Percentiles rank a stretch among this genome's conserved stretches.
These are phyloP conservation scores for Floccularia luteovirens DNA, from an alignment of 768 basidiomycete genomes.

Conservation along the genomic window DNA sequence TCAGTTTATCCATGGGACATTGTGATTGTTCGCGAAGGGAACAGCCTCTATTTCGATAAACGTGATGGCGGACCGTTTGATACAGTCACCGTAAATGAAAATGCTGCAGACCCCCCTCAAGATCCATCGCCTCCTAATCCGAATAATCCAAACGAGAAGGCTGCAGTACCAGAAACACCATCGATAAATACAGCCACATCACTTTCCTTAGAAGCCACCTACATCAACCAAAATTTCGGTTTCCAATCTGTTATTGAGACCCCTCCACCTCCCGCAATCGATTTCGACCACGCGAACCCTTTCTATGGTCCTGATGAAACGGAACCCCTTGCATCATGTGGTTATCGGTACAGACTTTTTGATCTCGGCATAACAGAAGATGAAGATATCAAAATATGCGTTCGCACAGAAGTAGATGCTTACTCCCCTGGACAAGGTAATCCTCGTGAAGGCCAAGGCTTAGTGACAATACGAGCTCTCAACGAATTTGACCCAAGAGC, in stretches of 20 bases:
- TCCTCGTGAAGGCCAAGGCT: conserved; percentile 61
- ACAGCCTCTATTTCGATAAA: conserved; percentile 94
- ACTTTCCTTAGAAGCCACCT: conserved; percentile 93
- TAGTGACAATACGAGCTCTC: conserved; percentile 88
- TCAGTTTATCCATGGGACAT: conserved; percentile 99
- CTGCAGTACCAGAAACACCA: conserved; percentile 55
- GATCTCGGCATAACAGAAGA: conserved; percentile 88
- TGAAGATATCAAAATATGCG: conserved; percentile 85
- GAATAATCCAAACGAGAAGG: conserved; percentile 67
- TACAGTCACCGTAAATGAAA: conserved; percentile 97
- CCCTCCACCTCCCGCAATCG: conserved; percentile 50
- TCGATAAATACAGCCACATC: conserved; percentile 92
- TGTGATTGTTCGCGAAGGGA: conserved; percentile 87
- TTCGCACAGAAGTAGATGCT: conserved; percentile 95
- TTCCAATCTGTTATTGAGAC: conserved; percentile 90
- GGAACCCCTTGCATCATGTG: conserved; percentile 92
- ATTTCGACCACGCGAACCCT: conserved; percentile 86
- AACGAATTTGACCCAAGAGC: conserved; percentile 96
- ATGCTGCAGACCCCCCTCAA: conserved; percentile 89
- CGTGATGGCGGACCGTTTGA: conserved; percentile 96
- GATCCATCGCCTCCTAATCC: conserved; percentile 75
- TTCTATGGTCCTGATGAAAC: conserved; percentile 94
- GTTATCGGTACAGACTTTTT: conserved; percentile 93
- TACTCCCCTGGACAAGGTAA: conserved; percentile 58
- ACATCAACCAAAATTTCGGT: conserved; percentile 97